phyloP scores from a whole-genome alignment of 306 rosid species.

The Prunus persica region Prunus_persica_NCBIv2 NC_034009.1:11294001-11294500 shows the following conservation, averaged over 20 bases:
- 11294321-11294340: constrained; percentile 7
- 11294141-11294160: constrained; percentile 19
- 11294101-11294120: not conserved
- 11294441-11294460: not conserved
- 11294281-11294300: constrained; percentile 10
- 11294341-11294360: not conserved
- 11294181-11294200: not conserved
- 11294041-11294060: not conserved
- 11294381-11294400: not conserved
- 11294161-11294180: constrained; percentile 12
- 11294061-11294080: too few species aligned
- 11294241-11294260: not conserved
- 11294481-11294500: not conserved
- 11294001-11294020: not conserved
- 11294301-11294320: constrained; percentile 20
- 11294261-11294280: not conserved
- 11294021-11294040: constrained; percentile 15
- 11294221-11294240: not conserved
- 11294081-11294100: not conserved
- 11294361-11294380: constrained; percentile 5
- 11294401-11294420: constrained; percentile 3
- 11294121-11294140: constrained; percentile 20
- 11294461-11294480: not conserved
- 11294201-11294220: constrained; percentile 16
- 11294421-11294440: not conserved